These are phyloP conservation scores for Trichophyton simii DNA, from an alignment of 2,329 filamentous ascomycete genomes.

Conservation along the genomic window DNA sequence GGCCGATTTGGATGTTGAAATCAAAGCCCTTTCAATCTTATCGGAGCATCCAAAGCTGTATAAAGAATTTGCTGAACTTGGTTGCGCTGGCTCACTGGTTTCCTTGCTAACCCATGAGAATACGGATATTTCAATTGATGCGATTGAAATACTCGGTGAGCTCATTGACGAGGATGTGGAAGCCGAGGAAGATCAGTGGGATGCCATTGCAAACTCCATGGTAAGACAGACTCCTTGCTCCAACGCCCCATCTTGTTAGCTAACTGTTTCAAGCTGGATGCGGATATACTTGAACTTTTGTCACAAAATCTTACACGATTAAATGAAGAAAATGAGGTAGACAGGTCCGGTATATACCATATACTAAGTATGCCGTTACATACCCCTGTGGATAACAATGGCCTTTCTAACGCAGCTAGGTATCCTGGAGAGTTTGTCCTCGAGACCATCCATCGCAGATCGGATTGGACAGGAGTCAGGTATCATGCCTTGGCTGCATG, in stretches of 20 bases:
- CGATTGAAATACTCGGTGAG: slow-evolving; percentile 78
- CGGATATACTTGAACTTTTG: slow-evolving; percentile 31
- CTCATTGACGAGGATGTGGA: slow-evolving; percentile 86
- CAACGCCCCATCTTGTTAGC: neutral
- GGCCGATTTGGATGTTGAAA: slow-evolving; percentile 76
- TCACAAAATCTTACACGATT: slow-evolving; percentile 56
- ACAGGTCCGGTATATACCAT: slow-evolving; percentile 77
- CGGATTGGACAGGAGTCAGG: slow-evolving; percentile 56
- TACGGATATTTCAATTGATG: slow-evolving; percentile 87
- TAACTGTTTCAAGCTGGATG: slow-evolving; percentile 25
- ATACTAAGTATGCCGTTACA: slow-evolving; percentile 43
- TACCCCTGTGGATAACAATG: neutral
- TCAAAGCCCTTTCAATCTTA: slow-evolving; percentile 75
- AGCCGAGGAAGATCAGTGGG: slow-evolving; percentile 70
- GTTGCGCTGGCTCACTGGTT: slow-evolving; percentile 61
- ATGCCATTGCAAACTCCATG: slow-evolving; percentile 54
- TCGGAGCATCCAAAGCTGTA: slow-evolving; percentile 79
- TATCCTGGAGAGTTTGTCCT: slow-evolving; percentile 76
- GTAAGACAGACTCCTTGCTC: slow-evolving; percentile 18
- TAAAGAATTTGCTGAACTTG: slow-evolving; percentile 62
- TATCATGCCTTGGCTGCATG: slow-evolving; percentile 65
- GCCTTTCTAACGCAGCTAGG: slow-evolving; percentile 20
- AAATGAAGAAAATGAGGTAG: slow-evolving; percentile 58
- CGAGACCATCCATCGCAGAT: slow-evolving; percentile 54
- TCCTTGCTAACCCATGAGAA: slow-evolving; percentile 85